Evolutionary conservation across 768 basidiomycete genomes (phyloP).

Genomic region (Baorangia bicolor): DNA sequence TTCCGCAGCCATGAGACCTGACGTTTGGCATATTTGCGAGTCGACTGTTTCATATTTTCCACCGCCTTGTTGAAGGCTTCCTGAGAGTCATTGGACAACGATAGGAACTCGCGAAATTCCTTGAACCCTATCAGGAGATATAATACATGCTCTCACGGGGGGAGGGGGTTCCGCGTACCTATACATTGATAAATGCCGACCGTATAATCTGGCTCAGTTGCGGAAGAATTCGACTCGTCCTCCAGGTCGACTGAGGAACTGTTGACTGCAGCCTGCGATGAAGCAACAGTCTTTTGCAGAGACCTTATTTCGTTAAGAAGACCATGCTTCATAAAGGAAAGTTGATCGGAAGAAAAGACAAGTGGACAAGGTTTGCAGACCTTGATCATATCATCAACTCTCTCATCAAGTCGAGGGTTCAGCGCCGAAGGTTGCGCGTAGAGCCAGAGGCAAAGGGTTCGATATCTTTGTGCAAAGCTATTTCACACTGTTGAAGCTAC

Average conservation of each 20-base stretch:
- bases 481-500: background rate
- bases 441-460: conserved; percentile 88
- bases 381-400: conserved; percentile 89
- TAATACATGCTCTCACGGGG: background rate
- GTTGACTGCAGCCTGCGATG: background rate
- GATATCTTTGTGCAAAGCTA: conserved; percentile 53
- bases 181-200: conserved; percentile 94
- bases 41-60: conserved; percentile 82
- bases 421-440: conserved; percentile 68
- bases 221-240: background rate
- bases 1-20: conserved; percentile 93
- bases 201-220: conserved; percentile 51
- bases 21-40: conserved; percentile 86
- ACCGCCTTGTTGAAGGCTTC: conserved; percentile 54
- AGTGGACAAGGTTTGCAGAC: conserved; percentile 36
- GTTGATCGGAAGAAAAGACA: background rate
- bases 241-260: background rate
- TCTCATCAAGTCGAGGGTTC: conserved; percentile 64
- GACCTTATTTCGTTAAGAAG: conserved; percentile 75
- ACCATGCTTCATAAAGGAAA: conserved; percentile 52
- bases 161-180: conserved; percentile 44
- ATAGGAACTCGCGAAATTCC: conserved; percentile 76
- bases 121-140: conserved; percentile 68
- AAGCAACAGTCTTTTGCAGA: conserved; percentile 37
- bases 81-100: conserved; percentile 39